Conservation (phyloP, 441 rosid species). For the Hura crepitans region DNA sequence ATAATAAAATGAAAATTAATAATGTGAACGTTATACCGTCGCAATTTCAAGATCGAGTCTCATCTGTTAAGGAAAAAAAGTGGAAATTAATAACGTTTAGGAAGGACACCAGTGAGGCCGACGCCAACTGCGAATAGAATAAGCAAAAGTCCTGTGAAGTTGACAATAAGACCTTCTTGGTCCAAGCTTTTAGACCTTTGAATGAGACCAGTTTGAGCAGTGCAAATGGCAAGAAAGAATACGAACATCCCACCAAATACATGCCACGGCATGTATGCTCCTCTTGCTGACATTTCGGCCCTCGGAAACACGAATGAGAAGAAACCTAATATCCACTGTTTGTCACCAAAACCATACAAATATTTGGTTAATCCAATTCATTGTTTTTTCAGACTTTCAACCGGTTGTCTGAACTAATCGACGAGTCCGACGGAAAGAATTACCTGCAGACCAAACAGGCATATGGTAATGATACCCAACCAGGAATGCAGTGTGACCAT, state of each 20-base stretch:
- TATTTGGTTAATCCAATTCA: background rate
- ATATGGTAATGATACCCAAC: constrained; percentile 53
- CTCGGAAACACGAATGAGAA: constrained; percentile 42
- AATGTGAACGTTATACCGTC: background rate
- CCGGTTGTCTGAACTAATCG: background rate
- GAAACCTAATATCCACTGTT: constrained; percentile 46
- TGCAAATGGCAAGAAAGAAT: constrained; percentile 40
- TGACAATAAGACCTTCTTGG: constrained; percentile 38
- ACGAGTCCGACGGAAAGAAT: background rate
- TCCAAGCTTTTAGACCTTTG: constrained; percentile 24
- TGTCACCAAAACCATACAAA: background rate
- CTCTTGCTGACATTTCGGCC: constrained; percentile 30
- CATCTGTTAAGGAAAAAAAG: too few relatives aligned
- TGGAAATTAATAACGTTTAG: constrained; percentile 13
- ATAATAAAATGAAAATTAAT: background rate
- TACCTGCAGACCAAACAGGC: constrained; percentile 48
- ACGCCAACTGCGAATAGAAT: constrained; percentile 40
- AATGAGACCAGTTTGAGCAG: constrained; percentile 40
- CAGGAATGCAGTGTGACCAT: constrained; percentile 46
- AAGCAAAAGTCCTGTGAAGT: constrained; percentile 43
- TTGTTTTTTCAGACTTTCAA: too few relatives aligned
- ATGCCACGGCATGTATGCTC: constrained; percentile 47
- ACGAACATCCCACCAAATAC: constrained; percentile 36
- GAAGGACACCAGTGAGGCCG: constrained; percentile 38
- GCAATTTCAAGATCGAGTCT: too few relatives aligned